phyloP scores from a whole-genome alignment of 768 basidiomycete species.

The Xerocomus brunneocitrinus region DNA sequence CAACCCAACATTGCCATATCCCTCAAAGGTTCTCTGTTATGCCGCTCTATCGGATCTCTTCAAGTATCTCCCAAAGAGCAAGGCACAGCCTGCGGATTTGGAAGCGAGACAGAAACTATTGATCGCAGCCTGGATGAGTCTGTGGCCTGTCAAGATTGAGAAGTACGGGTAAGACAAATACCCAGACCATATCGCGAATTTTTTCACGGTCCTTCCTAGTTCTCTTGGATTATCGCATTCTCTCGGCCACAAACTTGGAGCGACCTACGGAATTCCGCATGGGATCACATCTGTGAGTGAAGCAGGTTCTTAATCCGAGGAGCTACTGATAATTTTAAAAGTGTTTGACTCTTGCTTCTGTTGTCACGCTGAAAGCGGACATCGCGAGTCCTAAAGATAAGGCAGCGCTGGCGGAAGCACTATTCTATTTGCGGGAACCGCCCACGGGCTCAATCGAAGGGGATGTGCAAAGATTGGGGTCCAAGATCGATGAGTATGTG shows the following conservation, averaged over 20 bases:
- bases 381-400: slow-evolving; percentile 59
- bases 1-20: slow-evolving; percentile 48
- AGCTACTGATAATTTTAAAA: slow-evolving; percentile 22
- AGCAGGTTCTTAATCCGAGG: background rate
- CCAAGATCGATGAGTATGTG: slow-evolving; percentile 51
- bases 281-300: slow-evolving; percentile 73
- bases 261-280: slow-evolving; percentile 71
- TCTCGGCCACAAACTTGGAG: slow-evolving; percentile 70
- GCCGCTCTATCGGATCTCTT: slow-evolving; percentile 69
- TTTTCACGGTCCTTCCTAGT: slow-evolving; percentile 29
- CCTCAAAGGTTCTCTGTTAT: slow-evolving; percentile 61
- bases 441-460: slow-evolving; percentile 61
- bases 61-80: slow-evolving; percentile 63
- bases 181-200: background rate
- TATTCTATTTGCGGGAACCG: slow-evolving; percentile 56
- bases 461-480: slow-evolving; percentile 53
- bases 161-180: slow-evolving; percentile 43
- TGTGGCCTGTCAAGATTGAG: slow-evolving; percentile 62
- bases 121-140: slow-evolving; percentile 75
- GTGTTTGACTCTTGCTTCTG: slow-evolving; percentile 70
- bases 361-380: slow-evolving; percentile 55
- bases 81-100: slow-evolving; percentile 52
- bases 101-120: slow-evolving; percentile 64
- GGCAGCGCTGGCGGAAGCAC: slow-evolving; percentile 47
- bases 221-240: slow-evolving; percentile 72